Conservation (phyloP, 2,329 filamentous ascomycete species). For the Keithomyces neogunnii region DNA sequence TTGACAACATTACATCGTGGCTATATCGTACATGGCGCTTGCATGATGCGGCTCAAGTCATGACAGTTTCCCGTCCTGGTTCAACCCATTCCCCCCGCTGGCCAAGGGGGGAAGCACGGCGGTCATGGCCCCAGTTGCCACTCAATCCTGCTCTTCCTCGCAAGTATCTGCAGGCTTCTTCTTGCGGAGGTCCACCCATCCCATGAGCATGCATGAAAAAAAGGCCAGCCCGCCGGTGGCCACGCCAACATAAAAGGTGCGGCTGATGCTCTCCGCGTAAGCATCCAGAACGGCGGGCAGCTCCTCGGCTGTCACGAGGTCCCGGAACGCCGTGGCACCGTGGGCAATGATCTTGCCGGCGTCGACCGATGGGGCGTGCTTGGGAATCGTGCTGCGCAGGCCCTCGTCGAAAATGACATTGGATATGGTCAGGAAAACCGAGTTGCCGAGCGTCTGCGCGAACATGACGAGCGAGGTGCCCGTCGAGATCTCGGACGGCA, state of each 20-base stretch:
- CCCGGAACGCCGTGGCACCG: neutral
- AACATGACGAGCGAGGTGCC: slow-evolving; percentile 1
- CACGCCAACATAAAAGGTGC: neutral
- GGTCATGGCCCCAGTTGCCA: no score
- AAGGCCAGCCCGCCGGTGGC: neutral
- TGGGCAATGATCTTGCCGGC: neutral
- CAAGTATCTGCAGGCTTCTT: neutral
- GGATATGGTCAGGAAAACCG: slow-evolving; percentile 10
- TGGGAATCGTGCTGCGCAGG: neutral
- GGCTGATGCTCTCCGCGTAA: neutral
- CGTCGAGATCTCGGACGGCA: neutral
- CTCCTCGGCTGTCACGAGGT: neutral
- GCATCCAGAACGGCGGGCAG: neutral
- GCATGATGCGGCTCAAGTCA: no score
- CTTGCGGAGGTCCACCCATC: neutral
- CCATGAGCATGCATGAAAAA: neutral
- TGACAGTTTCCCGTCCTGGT: no score
- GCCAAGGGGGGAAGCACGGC: no score
- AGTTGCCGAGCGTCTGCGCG: slow-evolving; percentile 8
- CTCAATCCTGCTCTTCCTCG: no score
- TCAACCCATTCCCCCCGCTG: no score
- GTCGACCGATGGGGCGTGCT: neutral
- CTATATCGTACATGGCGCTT: no score
- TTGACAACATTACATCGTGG: no score
- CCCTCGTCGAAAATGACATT: slow-evolving; percentile 12